Evolutionary conservation across 2,329 filamentous ascomycete genomes (phyloP), one percentile per base, ranked within the genome.

Genomic region (Pleoardoris graminearum): DNA sequence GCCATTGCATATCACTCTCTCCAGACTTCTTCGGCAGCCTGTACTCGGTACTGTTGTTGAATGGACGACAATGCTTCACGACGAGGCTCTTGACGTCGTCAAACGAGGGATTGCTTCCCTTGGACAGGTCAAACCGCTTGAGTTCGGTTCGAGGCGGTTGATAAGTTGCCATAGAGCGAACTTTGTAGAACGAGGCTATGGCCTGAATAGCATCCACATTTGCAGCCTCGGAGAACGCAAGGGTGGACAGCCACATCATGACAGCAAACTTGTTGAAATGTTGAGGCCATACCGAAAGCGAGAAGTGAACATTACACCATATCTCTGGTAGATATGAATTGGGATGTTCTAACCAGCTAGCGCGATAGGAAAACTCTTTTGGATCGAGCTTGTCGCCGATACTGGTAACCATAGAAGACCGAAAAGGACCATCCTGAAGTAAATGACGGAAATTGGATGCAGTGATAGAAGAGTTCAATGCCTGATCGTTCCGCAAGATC

Each of bases 281-380:
- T 1, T 22, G 4, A 11, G 49, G 12, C 3, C 21, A n/a, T 4
- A 2, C 23, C 1, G 57, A 35, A 1, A 70, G 29, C 7, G 17
- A 19, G 3, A 25, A n/a, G 23, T 71, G 67, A 1, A 70, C 35
- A 10, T 27, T 49, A 44, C 67, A 70, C 67, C 62, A 71, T 7
- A 48, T 3, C 1, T 58, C 16, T 0, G 38, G 36, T 3, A 70
- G 17, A 8, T 52, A 41, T 2, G 25, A 11, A 1, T 54, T 53
- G 2, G 52, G 44, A 3, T 57, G 25, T 1, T 19, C 38, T 5
- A 71, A 46, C 67, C 64, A 72, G 29, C 53, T 48, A 10, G 61
- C 27, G 46, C 65, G 62, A 42, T 57, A 71, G 2, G n/a, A 22
- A 14, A 71, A 48, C 5, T 2, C 51, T 2, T 7, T 14, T 7